phyloP scores from a whole-genome alignment of 2,329 filamentous ascomycete genomes.

The Colletotrichum tabaci region DNA sequence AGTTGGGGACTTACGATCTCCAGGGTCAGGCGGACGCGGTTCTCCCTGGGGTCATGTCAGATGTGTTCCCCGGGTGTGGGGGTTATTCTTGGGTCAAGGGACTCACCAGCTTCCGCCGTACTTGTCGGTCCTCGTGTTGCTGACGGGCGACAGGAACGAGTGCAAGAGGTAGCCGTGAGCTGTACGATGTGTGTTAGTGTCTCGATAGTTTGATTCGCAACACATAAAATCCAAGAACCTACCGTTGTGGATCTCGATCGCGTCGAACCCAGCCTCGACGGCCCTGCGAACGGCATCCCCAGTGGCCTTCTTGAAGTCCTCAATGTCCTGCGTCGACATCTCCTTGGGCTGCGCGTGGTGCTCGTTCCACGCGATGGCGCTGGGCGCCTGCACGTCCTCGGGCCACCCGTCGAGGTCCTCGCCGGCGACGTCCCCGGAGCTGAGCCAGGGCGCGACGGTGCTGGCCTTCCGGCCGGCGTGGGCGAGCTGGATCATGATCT shows the following conservation, averaged over 20 bases:
- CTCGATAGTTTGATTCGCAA: too few relatives aligned
- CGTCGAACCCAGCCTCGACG: conserved; percentile 72
- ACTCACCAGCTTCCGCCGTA: conserved; percentile 57
- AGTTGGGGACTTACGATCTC: conserved; percentile 62
- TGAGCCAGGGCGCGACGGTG: conserved; percentile 70
- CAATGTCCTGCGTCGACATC: conserved; percentile 77
- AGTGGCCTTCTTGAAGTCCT: conserved; percentile 73
- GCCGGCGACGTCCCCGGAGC: conserved; percentile 63
- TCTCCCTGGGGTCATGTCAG: conserved; percentile 45
- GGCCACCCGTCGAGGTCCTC: conserved; percentile 67
- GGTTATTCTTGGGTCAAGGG: background rate
- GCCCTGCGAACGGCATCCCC: conserved; percentile 68
- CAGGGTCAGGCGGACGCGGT: conserved; percentile 65
- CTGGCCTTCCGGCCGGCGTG: conserved; percentile 76
- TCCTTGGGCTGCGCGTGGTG: conserved; percentile 72
- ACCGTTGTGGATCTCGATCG: conserved; percentile 63
- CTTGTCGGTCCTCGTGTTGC: conserved; percentile 65
- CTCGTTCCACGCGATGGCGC: conserved; percentile 68
- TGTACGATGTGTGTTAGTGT: background rate
- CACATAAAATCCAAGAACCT: too few relatives aligned
- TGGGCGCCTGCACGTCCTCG: conserved; percentile 63
- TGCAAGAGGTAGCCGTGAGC: conserved; percentile 69
- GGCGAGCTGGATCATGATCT: conserved; percentile 78
- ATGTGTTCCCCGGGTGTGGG: background rate
- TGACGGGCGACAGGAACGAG: conserved; percentile 64